phyloP scores from a whole-genome alignment of 495 filamentous ascomycete genomes.

The Penicillium antarcticum region DNA sequence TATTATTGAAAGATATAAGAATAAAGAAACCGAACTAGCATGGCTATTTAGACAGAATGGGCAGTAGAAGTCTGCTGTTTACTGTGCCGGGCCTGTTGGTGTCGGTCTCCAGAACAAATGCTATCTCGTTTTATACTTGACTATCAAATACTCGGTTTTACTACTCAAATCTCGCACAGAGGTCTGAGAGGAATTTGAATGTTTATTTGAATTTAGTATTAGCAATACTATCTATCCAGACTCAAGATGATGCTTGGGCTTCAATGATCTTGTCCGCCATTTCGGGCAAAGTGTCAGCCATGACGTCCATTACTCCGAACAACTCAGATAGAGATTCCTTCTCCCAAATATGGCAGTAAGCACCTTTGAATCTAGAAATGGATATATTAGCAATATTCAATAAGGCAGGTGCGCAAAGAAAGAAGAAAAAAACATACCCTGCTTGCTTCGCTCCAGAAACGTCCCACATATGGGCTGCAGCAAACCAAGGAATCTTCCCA shows the following conservation, averaged over 20 bases:
- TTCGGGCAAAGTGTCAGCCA: conserved; percentile 34
- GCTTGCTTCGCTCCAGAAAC: conserved; percentile 29
- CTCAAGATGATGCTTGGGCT: conserved; percentile 10
- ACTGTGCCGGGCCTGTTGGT: too few relatives aligned
- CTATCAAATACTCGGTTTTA: too few relatives aligned
- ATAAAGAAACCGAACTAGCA: background rate
- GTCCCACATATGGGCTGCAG: conserved; percentile 39
- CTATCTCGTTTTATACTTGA: too few relatives aligned
- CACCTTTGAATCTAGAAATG: conserved; percentile 29
- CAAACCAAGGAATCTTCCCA: conserved; percentile 30
- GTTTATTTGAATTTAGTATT: background rate
- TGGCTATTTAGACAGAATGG: too few relatives aligned
- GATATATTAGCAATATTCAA: background rate
- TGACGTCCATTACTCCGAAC: conserved; percentile 38
- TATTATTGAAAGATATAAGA: background rate
- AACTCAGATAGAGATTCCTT: conserved; percentile 32
- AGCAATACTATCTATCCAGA: background rate
- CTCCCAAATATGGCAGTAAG: conserved; percentile 33
- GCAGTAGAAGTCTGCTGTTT: too few relatives aligned
- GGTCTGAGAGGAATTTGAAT: too few relatives aligned
- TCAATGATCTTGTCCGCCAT: conserved; percentile 41
- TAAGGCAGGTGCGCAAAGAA: too few relatives aligned
- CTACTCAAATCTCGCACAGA: too few relatives aligned
- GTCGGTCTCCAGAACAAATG: too few relatives aligned
- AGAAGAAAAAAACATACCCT: conserved; percentile 21